A percentile compares a stretch with the other conserved stretches of the same genome.
phyloP scores from a whole-genome alignment of 345 rosid species.

The Corymbia maculata region DNA sequence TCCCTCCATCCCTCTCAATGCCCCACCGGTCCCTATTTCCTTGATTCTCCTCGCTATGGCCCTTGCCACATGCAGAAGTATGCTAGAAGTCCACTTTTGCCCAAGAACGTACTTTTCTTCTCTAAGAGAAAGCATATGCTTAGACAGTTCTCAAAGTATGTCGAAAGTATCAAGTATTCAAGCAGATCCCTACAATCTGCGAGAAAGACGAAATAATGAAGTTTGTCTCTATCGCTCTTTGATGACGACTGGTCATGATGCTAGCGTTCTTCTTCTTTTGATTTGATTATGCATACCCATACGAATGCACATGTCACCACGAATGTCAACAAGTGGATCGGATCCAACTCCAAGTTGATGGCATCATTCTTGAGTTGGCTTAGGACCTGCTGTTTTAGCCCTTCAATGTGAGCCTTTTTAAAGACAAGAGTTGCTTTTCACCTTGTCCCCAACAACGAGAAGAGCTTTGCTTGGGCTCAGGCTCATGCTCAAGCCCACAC shows the following conservation, averaged over 20 bases:
- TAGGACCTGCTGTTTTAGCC: slow-evolving; percentile 7
- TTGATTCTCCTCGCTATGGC: slow-evolving; percentile 10
- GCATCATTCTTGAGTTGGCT: neutral
- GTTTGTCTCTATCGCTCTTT: neutral
- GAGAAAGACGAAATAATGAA: neutral
- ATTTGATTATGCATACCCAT: neutral
- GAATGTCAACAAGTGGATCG: neutral
- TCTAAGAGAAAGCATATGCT: neutral
- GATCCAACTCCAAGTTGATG: neutral
- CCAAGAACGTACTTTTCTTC: slow-evolving; percentile 8
- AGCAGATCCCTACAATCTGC: slow-evolving; percentile 2
- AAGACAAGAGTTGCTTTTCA: slow-evolving; percentile 14
- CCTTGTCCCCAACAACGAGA: neutral
- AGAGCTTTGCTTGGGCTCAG: neutral
- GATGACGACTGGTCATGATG: neutral
- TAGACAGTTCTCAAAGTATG: neutral
- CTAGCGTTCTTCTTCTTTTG: neutral
- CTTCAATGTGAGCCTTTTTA: neutral
- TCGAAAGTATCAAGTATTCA: neutral
- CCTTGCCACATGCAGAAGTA: slow-evolving; percentile 16
- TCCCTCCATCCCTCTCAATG: slow-evolving; percentile 5
- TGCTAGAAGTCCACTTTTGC: slow-evolving; percentile 19
- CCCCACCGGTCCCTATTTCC: slow-evolving; percentile 2
- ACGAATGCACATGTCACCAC: neutral
- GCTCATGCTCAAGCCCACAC: neutral